Percentiles rank a stretch among this genome's conserved stretches.
Evolutionary conservation across 805 yeast species (phyloP).

Genomic region (Saccharomyces kudriavzevii): DNA sequence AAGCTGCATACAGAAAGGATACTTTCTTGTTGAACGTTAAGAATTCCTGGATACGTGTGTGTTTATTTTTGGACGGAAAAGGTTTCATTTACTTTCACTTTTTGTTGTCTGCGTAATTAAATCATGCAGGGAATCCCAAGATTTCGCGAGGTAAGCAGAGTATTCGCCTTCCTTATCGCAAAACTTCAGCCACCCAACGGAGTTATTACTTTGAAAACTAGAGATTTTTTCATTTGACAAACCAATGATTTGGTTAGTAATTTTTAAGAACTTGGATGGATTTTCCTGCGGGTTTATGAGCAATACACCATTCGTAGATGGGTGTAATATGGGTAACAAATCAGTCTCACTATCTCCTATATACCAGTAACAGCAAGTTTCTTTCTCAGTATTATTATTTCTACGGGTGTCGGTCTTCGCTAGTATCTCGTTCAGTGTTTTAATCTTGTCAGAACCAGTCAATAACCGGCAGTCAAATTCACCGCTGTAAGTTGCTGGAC

Average conservation of each 20-base stretch:
- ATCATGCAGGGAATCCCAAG: constrained; percentile 12
- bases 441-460: constrained; percentile 26
- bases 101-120: neutral
- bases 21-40: neutral
- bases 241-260: constrained; percentile 14
- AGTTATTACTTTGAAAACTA: neutral
- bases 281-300: constrained; percentile 17
- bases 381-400: neutral
- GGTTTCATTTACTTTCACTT: neutral
- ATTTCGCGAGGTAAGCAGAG: constrained; percentile 12
- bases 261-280: constrained; percentile 13
- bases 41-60: neutral
- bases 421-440: constrained; percentile 7
- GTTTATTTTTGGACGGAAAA: neutral
- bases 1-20: neutral
- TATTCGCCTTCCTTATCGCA: constrained; percentile 9
- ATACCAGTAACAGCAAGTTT: constrained; percentile 17
- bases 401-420: neutral
- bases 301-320: constrained; percentile 22
- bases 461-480: constrained; percentile 16
- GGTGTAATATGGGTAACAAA: constrained; percentile 21
- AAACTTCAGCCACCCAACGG: constrained; percentile 4
- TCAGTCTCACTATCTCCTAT: constrained; percentile 31
- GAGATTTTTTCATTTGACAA: neutral
- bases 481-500: constrained; percentile 14